These are phyloP conservation scores for Fusarium pseudonygamai DNA, from an alignment of 2,329 filamentous ascomycete species.

Conservation along the genomic window DNA sequence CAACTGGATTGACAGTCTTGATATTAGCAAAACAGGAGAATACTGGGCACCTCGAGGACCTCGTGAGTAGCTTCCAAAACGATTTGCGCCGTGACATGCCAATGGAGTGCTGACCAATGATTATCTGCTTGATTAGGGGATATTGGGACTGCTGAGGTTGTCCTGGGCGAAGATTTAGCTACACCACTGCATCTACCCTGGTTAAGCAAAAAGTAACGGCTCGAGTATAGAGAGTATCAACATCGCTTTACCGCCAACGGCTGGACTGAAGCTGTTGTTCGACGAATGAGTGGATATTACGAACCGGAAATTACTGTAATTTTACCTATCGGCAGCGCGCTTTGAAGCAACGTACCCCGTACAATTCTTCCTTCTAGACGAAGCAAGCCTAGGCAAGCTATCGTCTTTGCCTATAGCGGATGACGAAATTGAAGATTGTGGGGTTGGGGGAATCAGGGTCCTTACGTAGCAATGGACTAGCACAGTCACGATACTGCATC, in stretches of 20 bases:
- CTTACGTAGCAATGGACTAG: slow-evolving; percentile 14
- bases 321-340: slow-evolving; percentile 7
- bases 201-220: slow-evolving; percentile 50
- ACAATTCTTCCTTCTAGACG: slow-evolving; percentile 8
- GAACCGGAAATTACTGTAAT: slow-evolving; percentile 32
- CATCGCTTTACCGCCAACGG: not conserved
- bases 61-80: slow-evolving; percentile 55
- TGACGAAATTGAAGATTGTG: slow-evolving; percentile 22
- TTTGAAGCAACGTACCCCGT: not conserved
- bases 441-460: slow-evolving; percentile 36
- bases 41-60: slow-evolving; percentile 79
- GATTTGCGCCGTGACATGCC: not conserved
- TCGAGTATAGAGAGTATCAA: not conserved
- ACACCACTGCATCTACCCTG: slow-evolving; percentile 74
- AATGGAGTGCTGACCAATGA: slow-evolving; percentile 11
- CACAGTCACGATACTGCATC: slow-evolving; percentile 24
- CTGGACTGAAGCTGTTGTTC: not conserved
- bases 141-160: slow-evolving; percentile 73
- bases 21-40: slow-evolving; percentile 72
- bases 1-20: slow-evolving; percentile 70
- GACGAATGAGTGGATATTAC: not conserved
- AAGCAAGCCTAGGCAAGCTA: slow-evolving; percentile 25
- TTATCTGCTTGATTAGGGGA: slow-evolving; percentile 56
- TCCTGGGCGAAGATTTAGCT: slow-evolving; percentile 68
- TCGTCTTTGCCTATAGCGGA: slow-evolving; percentile 1